phyloP scores from a whole-genome alignment of 2,329 filamentous ascomycete species.

The Falciphora oryzae region DNA sequence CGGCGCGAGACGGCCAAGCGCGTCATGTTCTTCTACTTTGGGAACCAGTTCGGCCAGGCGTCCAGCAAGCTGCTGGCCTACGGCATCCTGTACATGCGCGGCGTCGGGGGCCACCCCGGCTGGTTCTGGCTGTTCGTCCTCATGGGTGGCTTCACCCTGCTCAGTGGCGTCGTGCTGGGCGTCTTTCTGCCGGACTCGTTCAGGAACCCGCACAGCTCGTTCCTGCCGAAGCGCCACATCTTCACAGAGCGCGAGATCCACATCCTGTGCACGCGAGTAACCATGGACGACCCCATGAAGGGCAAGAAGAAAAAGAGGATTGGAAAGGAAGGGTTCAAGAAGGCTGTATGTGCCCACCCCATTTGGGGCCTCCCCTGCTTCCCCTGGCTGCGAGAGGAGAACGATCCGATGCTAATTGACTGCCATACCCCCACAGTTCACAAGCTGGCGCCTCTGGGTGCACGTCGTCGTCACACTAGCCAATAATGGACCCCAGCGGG shows the following conservation, averaged over 20 bases:
- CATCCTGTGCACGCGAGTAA: slow-evolving; percentile 35
- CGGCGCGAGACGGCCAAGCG: slow-evolving; percentile 44
- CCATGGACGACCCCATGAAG: slow-evolving; percentile 39
- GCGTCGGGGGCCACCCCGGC: slow-evolving; percentile 39
- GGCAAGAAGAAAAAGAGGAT: slow-evolving; percentile 43
- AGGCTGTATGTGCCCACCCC: slow-evolving; percentile 25
- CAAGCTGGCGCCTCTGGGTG: slow-evolving; percentile 45
- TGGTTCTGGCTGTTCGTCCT: slow-evolving; percentile 53
- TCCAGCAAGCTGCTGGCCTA: slow-evolving; percentile 36
- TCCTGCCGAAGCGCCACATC: slow-evolving; percentile 27
- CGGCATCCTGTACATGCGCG: slow-evolving; percentile 43
- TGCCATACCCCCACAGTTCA: slow-evolving; percentile 26
- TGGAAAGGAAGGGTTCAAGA: slow-evolving; percentile 37
- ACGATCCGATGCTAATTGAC: too few species aligned
- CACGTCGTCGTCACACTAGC: slow-evolving; percentile 20
- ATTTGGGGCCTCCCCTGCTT: neutral
- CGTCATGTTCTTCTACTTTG: slow-evolving; percentile 50
- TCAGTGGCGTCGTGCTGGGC: slow-evolving; percentile 34
- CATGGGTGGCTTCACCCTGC: slow-evolving; percentile 47
- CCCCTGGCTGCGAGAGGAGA: too few species aligned
- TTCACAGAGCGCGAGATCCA: slow-evolving; percentile 35
- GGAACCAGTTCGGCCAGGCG: slow-evolving; percentile 45
- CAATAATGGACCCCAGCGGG: slow-evolving; percentile 39
- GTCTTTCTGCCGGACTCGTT: slow-evolving; percentile 40
- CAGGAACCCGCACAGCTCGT: slow-evolving; percentile 35